Evolutionary conservation across 2,329 filamentous ascomycete genomes (phyloP).

Genomic region (Botrytis porri): DNA sequence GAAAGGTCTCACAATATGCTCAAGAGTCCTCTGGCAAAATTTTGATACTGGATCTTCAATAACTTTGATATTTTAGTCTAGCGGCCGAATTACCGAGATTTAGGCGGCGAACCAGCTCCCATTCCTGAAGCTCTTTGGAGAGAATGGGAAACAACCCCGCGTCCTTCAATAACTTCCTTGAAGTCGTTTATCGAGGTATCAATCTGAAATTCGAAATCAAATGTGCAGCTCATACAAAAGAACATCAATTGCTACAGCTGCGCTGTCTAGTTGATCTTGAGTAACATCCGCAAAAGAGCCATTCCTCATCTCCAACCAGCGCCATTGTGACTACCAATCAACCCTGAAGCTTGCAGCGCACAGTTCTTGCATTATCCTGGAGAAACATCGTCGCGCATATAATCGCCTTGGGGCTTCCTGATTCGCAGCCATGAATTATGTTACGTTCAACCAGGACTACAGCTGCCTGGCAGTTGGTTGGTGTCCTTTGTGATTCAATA

Average conservation of each 20-base stretch:
- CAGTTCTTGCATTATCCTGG: slow-evolving; percentile 6
- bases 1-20: background rate
- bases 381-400: background rate
- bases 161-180: background rate
- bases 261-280: slow-evolving; percentile 14
- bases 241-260: slow-evolving; percentile 15
- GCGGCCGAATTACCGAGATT: slow-evolving; percentile 7
- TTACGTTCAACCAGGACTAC: slow-evolving; percentile 99
- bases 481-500: slow-evolving; percentile 37
- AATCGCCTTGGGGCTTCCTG: background rate
- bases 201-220: slow-evolving; percentile 7
- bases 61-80: background rate
- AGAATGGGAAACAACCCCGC: slow-evolving; percentile 16
- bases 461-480: slow-evolving; percentile 92
- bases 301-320: background rate
- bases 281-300: background rate
- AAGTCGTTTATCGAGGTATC: background rate
- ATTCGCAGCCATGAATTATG: slow-evolving; percentile 84
- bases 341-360: slow-evolving; percentile 7
- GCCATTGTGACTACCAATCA: background rate
- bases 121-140: background rate
- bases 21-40: background rate
- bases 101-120: slow-evolving; percentile 11
- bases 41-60: background rate
- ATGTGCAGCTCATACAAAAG: slow-evolving; percentile 17